Percentiles rank a stretch among this genome's conserved stretches.
These are phyloP conservation scores for Aureobasidium mangrovei DNA, from an alignment of 2,329 filamentous ascomycete genomes.

Conservation along the genomic window DNA sequence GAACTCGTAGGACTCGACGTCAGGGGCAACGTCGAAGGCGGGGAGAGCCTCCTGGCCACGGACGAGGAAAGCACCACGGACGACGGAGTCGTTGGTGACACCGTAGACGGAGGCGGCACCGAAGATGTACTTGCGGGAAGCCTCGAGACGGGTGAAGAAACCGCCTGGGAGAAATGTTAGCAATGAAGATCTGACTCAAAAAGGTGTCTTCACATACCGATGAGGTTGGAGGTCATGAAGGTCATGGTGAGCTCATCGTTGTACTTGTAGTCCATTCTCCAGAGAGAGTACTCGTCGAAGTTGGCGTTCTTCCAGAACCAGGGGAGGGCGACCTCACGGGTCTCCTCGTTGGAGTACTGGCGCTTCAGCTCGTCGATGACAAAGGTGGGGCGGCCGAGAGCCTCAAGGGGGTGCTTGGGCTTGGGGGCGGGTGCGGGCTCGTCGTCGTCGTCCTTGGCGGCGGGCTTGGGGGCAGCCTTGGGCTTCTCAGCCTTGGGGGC, in stretches of 20 bases:
- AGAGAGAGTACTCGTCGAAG: slow-evolving; percentile 91
- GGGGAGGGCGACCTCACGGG: slow-evolving; percentile 69
- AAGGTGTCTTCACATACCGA: slow-evolving; percentile 45
- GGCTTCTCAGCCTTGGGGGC: slow-evolving; percentile 54
- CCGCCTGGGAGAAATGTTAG: slow-evolving; percentile 47
- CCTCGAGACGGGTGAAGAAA: slow-evolving; percentile 96
- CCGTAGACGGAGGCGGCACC: slow-evolving; percentile 85
- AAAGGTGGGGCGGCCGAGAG: slow-evolving; percentile 69
- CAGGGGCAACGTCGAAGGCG: slow-evolving; percentile 93
- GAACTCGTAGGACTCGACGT: slow-evolving; percentile 95
- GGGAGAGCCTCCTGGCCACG: slow-evolving; percentile 79
- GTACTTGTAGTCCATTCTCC: slow-evolving; percentile 96
- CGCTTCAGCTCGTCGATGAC: slow-evolving; percentile 97
- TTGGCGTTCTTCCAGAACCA: slow-evolving; percentile 99
- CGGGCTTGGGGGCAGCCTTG: slow-evolving; percentile 42
- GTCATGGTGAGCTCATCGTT: slow-evolving; percentile 93
- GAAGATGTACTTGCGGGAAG: slow-evolving; percentile 95
- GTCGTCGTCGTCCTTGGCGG: slow-evolving; percentile 51
- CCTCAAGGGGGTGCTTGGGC: slow-evolving; percentile 92
- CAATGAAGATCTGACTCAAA: not conserved
- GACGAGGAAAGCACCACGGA: slow-evolving; percentile 89
- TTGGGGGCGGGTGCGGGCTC: slow-evolving; percentile 61
- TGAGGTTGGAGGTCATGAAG: slow-evolving; percentile 99
- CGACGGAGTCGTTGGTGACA: slow-evolving; percentile 76
- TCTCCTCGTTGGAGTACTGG: slow-evolving; percentile 94